A percentile compares a stretch with the other conserved stretches of the same genome.
Evolutionary conservation across 225 moss, liverwort and hornwort genomes (phyloP).

Genomic region (Polytrichum formosum): DNA sequence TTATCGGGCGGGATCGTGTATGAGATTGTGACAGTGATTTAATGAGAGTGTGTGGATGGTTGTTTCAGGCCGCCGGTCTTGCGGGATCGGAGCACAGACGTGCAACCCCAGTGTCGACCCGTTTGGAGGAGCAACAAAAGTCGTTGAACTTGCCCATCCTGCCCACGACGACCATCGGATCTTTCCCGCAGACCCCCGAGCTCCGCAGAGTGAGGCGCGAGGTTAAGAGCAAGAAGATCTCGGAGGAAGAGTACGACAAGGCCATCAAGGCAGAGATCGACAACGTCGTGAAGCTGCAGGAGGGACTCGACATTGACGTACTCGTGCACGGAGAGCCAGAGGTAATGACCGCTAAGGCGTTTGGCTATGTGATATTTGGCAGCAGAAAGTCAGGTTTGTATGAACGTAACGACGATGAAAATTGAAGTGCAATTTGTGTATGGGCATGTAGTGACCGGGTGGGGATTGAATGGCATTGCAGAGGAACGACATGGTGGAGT

Average conservation of each 20-base stretch:
- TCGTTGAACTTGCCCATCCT: slow-evolving; percentile 71
- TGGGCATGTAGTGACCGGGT: too few species aligned
- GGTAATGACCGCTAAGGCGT: slow-evolving; percentile 7
- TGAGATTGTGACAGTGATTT: too few species aligned
- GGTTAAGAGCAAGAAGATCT: slow-evolving; percentile 87
- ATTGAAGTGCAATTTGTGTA: too few species aligned
- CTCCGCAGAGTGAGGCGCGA: slow-evolving; percentile 74
- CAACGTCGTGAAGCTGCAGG: slow-evolving; percentile 85
- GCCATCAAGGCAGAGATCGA: slow-evolving; percentile 85
- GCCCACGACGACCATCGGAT: slow-evolving; percentile 90
- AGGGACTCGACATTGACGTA: slow-evolving; percentile 82
- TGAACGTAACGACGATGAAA: too few species aligned
- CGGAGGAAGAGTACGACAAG: slow-evolving; percentile 79
- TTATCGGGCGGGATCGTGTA: too few species aligned
- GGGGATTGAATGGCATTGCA: not conserved
- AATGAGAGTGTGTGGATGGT: not conserved
- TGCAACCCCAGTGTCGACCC: slow-evolving; percentile 56
- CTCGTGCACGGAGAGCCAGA: slow-evolving; percentile 93
- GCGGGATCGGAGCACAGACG: slow-evolving; percentile 71
- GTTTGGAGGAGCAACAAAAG: slow-evolving; percentile 82
- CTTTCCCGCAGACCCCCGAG: slow-evolving; percentile 88
- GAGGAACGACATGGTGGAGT: slow-evolving; percentile 40
- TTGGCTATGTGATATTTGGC: too few species aligned
- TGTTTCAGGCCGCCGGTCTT: slow-evolving; percentile 47
- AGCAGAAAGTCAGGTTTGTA: too few species aligned